phyloP scores from a whole-genome alignment of 1,284 basidiomycete genomes.

The Apiotrichum gracile region DNA sequence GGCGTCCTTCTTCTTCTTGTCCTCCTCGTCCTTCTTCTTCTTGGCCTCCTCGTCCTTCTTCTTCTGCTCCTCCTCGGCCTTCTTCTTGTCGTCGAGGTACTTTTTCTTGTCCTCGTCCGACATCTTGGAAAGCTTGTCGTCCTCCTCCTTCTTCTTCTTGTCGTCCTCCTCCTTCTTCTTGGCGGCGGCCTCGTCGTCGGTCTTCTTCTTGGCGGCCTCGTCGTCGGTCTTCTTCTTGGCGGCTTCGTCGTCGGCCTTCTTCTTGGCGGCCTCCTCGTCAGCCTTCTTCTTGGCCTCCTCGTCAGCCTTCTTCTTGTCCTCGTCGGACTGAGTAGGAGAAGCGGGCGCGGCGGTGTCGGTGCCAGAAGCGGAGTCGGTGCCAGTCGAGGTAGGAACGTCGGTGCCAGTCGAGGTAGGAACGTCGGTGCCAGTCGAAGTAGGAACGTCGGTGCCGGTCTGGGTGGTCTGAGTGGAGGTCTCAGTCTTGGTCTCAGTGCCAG shows the following conservation, averaged over 20 bases:
- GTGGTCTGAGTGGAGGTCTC: too few species aligned
- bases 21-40: not conserved
- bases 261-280: not conserved
- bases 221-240: not conserved
- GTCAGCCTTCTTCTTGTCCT: not conserved
- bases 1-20: not conserved
- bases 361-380: too few species aligned
- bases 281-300: not conserved
- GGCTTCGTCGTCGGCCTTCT: too few species aligned
- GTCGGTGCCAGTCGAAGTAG: too few species aligned
- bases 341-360: too few species aligned
- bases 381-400: too few species aligned
- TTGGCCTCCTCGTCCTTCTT: not conserved
- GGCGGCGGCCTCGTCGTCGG: not conserved
- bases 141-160: not conserved
- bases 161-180: not conserved
- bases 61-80: not conserved
- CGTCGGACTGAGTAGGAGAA: not conserved
- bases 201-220: not conserved
- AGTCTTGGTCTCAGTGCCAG: too few species aligned
- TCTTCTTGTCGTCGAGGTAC: too few species aligned
- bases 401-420: too few species aligned
- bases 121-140: not conserved
- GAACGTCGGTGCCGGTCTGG: too few species aligned
- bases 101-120: not conserved